phyloP scores from a whole-genome alignment of 495 filamentous ascomycete genomes.

The Penicillium waksmanii region DNA sequence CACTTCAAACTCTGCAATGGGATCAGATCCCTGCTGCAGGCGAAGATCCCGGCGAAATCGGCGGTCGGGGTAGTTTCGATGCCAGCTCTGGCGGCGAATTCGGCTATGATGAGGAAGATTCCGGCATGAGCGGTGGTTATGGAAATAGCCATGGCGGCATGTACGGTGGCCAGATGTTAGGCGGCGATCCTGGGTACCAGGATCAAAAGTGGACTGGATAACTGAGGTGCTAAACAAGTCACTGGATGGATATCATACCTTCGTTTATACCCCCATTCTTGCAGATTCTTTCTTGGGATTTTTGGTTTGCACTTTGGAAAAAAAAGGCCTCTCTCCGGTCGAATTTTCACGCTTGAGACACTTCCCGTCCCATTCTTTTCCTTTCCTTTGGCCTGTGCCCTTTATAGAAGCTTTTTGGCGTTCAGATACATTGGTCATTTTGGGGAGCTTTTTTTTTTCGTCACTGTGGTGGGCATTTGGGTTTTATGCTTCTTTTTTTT shows the following conservation, averaged over 20 bases:
- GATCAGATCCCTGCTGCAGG: slow-evolving; percentile 52
- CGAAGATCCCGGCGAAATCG: slow-evolving; percentile 73
- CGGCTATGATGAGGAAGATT: slow-evolving; percentile 56
- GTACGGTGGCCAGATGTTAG: slow-evolving; percentile 40
- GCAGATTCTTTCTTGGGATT: slow-evolving; percentile 3
- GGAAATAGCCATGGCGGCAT: slow-evolving; percentile 37
- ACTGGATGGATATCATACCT: slow-evolving; percentile 8
- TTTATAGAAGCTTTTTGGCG: slow-evolving; percentile 35
- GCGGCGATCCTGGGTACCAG: slow-evolving; percentile 34
- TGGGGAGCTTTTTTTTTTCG: slow-evolving; percentile 16
- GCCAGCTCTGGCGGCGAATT: slow-evolving; percentile 71
- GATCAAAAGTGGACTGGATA: slow-evolving; percentile 41
- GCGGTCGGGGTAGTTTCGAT: slow-evolving; percentile 86
- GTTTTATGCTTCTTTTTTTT: slow-evolving; percentile 7
- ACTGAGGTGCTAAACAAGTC: not conserved
- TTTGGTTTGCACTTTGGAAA: slow-evolving; percentile 1
- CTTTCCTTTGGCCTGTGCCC: slow-evolving; percentile 12
- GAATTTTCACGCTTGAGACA: slow-evolving; percentile 4
- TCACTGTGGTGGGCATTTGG: slow-evolving; percentile 9
- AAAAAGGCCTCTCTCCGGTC: slow-evolving; percentile 15
- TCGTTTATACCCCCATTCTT: slow-evolving; percentile 8
- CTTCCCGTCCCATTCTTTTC: slow-evolving; percentile 3
- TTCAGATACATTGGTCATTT: slow-evolving; percentile 35
- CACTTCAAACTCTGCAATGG: slow-evolving; percentile 83
- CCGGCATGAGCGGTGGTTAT: slow-evolving; percentile 43